Conservation (phyloP, 2,329 filamentous ascomycete species). For the Fusarium vanettenii region DNA sequence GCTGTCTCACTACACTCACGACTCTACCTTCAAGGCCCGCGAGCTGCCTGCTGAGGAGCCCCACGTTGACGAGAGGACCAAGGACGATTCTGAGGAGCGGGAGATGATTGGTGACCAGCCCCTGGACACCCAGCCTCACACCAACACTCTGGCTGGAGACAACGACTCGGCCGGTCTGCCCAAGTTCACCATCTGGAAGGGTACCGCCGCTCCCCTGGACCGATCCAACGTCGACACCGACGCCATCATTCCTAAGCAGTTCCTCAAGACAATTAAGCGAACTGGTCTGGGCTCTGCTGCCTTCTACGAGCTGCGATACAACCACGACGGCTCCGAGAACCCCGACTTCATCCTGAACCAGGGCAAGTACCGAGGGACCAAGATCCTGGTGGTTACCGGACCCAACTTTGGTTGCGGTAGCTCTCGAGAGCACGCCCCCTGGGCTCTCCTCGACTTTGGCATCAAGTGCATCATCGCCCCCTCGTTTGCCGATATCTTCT, state of each 20-base stretch:
- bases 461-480: constrained; percentile 94
- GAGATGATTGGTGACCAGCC: constrained; percentile 68
- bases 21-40: constrained; percentile 70
- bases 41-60: constrained; percentile 55
- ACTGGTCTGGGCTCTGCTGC: constrained; percentile 90
- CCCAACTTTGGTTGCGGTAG: constrained; percentile 96
- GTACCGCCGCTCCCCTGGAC: constrained; percentile 88
- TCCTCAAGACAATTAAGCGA: constrained; percentile 98
- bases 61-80: constrained; percentile 64
- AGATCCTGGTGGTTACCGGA: constrained; percentile 92
- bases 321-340: constrained; percentile 79
- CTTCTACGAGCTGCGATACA: constrained; percentile 87
- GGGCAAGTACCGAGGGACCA: constrained; percentile 83
- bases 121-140: constrained; percentile 72
- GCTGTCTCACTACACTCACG: constrained; percentile 71
- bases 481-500: constrained; percentile 84
- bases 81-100: constrained; percentile 62
- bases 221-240: constrained; percentile 97
- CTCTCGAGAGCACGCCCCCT: constrained; percentile 94
- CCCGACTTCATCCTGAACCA: constrained; percentile 89
- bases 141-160: constrained; percentile 67
- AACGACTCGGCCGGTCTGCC: constrained; percentile 72
- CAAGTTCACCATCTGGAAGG: constrained; percentile 86
- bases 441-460: constrained; percentile 96
- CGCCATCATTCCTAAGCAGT: constrained; percentile 99